Percentiles rank a stretch among this genome's conserved stretches.
Evolutionary conservation across 495 filamentous ascomycete species (phyloP).

Genomic region (Physcia stellaris): DNA sequence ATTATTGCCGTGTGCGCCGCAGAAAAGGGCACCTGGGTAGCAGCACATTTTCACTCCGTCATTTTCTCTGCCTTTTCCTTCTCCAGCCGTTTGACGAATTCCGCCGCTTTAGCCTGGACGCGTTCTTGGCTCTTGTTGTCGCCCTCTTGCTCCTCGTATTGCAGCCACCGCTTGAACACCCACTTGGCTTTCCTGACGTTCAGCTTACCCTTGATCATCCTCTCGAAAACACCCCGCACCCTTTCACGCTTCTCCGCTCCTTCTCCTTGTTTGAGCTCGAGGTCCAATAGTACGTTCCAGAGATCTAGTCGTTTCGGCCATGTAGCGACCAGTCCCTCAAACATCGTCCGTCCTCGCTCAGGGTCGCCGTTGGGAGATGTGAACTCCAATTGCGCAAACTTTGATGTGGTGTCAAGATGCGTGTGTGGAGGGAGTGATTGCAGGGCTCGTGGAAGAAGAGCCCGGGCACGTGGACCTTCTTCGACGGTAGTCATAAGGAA

Average conservation of each 20-base stretch:
- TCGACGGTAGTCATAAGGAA: conserved; percentile 66
- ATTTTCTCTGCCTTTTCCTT: conserved; percentile 29
- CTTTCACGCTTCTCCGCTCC: no score
- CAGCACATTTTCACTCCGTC: no score
- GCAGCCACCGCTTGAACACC: conserved; percentile 74
- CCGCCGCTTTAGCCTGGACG: conserved; percentile 60
- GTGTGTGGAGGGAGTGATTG: conserved; percentile 63
- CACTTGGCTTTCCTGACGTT: conserved; percentile 62
- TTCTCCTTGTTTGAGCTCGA: conserved; percentile 59
- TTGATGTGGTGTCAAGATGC: conserved; percentile 64
- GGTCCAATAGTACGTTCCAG: conserved; percentile 81
- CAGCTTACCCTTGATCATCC: conserved; percentile 43
- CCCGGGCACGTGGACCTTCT: conserved; percentile 60
- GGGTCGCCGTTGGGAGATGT: conserved; percentile 66
- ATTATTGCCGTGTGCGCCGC: no score
- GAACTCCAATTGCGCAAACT: conserved; percentile 88
- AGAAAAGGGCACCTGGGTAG: no score
- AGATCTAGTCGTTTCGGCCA: conserved; percentile 82
- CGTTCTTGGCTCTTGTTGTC: conserved; percentile 56
- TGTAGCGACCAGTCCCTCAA: conserved; percentile 70
- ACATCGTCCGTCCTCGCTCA: conserved; percentile 87
- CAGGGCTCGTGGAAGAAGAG: conserved; percentile 69
- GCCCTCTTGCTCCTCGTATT: conserved; percentile 63
- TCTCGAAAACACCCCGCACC: conserved; percentile 64
- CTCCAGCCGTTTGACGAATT: conserved; percentile 47